Percentiles rank a stretch among this genome's conserved stretches.
Conservation (phyloP, 1,284 basidiomycete genomes). For the Schizophyllum commune region DNA sequence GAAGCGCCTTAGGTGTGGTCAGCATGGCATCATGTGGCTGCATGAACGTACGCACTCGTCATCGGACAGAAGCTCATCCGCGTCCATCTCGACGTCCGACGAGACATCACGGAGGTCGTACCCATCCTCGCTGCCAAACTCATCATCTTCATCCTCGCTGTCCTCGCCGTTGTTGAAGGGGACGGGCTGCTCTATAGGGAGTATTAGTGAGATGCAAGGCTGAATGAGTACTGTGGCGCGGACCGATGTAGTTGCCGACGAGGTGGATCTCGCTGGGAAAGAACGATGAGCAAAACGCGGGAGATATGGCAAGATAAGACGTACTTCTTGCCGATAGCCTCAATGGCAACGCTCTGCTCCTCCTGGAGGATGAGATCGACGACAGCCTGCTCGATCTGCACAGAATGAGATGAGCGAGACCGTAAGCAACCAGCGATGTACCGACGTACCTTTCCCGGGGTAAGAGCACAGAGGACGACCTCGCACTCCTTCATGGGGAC, state of each 20-base stretch:
- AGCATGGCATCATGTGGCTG: background rate
- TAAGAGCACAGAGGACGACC: conserved; percentile 61
- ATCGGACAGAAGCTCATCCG: conserved; percentile 39
- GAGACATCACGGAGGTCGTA: conserved; percentile 64
- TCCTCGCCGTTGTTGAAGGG: conserved; percentile 33
- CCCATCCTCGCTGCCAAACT: conserved; percentile 46
- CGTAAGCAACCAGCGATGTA: conserved; percentile 3
- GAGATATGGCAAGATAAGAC: conserved; percentile 13
- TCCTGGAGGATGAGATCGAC: conserved; percentile 73
- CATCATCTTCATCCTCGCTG: conserved; percentile 39
- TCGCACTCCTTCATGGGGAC: conserved; percentile 24
- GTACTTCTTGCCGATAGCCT: conserved; percentile 82
- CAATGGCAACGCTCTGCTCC: conserved; percentile 64
- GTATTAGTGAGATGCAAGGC: conserved; percentile 3
- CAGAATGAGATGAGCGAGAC: background rate
- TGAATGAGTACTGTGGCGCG: conserved; percentile 10
- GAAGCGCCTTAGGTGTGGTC: conserved; percentile 38
- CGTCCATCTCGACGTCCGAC: conserved; percentile 68
- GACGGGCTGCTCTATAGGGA: conserved; percentile 39
- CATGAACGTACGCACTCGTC: conserved; percentile 37
- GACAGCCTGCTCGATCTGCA: conserved; percentile 72
- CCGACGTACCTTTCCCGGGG: conserved; percentile 59
- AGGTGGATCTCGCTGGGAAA: conserved; percentile 68
- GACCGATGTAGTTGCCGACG: conserved; percentile 87
- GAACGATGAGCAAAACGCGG: conserved; percentile 9